Evolutionary conservation across 805 yeast genomes (phyloP), one percentile per base, ranked within the genome.

Genomic region (Cephaloascus albidus): DNA sequence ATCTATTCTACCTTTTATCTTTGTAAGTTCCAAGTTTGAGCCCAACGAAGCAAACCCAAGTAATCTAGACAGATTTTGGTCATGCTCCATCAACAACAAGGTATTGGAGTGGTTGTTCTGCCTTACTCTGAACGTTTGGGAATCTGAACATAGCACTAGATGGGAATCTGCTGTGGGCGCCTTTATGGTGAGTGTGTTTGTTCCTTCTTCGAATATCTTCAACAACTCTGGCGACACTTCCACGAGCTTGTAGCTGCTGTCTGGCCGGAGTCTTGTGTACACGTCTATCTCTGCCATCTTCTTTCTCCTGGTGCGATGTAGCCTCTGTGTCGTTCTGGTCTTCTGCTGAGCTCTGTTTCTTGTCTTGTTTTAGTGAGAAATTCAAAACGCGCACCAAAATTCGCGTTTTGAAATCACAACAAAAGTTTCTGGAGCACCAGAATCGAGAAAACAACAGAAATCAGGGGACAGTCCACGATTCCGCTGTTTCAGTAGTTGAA

Each of bases 51-150:
- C 52, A 15, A 58, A 44, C 1, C 68, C 67, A 12, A 63, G 39
- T 20, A 63, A 23, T 23, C 28, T 23, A 23, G 6, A 8, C 12
- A 8, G 6, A 8, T 6, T 8, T 12, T 45, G 8, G 6, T 31
- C 33, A 4, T 50, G 55, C 10, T 55, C 55, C 53, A 76, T 53
- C 18, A 88, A 44, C 47, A 87, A 54, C n/a, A 85, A 79, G 3
- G 90, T 74, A 55, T 90, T 88, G 5, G 96, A 84, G 56, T 90
- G 97, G 53, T 86, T 85, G 64, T 84, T 81, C 50, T 83, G 89
- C 38, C 86, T 68, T 15, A 88, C 49, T 35, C 67, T 64, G 74
- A 76, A 88, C 0, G 95, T 83, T 38, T 65, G 57, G 20, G 59
- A 46, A 3, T 59, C 47, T 1, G 90, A 74, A 42, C 89, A 81